Conservation (phyloP, 1,284 basidiomycete genomes). For the Sporisorium iseilematis-ciliati region DNA sequence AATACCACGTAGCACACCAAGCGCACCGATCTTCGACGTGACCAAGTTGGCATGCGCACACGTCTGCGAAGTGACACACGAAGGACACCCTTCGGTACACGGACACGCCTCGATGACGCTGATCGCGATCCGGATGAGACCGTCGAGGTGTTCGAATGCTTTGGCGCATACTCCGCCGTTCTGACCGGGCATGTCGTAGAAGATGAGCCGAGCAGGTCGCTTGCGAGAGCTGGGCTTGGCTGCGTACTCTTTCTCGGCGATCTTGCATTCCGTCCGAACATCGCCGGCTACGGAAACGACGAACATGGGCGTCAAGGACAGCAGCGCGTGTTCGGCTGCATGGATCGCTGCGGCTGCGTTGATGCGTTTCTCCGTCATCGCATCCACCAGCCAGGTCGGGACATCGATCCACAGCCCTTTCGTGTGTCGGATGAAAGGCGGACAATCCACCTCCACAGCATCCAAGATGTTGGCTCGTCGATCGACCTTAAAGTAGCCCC, state of each 20-base stretch:
- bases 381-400: conserved; percentile 74
- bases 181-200: conserved; percentile 82
- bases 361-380: conserved; percentile 75
- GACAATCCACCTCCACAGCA: conserved; percentile 82
- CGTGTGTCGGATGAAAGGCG: conserved; percentile 81
- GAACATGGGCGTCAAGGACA: conserved; percentile 78
- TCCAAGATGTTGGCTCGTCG: conserved; percentile 77
- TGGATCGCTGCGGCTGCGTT: conserved; percentile 84
- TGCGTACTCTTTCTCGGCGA: conserved; percentile 80
- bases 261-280: conserved; percentile 86
- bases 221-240: conserved; percentile 76
- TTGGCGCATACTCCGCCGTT: conserved; percentile 80
- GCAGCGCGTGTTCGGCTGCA: conserved; percentile 83
- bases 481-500: conserved; percentile 72
- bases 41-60: conserved; percentile 62
- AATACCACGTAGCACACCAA: conserved; percentile 64
- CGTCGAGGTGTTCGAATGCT: conserved; percentile 83
- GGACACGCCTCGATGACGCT: conserved; percentile 77
- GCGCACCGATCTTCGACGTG: conserved; percentile 65
- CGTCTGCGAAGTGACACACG: conserved; percentile 74
- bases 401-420: conserved; percentile 89
- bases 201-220: conserved; percentile 84
- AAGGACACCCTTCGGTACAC: conserved; percentile 80
- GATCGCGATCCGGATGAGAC: conserved; percentile 77
- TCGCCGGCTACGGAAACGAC: conserved; percentile 76